Evolutionary conservation across 768 basidiomycete species (phyloP), one percentile per base, ranked within the genome.

Genomic region (Russula abietina): DNA sequence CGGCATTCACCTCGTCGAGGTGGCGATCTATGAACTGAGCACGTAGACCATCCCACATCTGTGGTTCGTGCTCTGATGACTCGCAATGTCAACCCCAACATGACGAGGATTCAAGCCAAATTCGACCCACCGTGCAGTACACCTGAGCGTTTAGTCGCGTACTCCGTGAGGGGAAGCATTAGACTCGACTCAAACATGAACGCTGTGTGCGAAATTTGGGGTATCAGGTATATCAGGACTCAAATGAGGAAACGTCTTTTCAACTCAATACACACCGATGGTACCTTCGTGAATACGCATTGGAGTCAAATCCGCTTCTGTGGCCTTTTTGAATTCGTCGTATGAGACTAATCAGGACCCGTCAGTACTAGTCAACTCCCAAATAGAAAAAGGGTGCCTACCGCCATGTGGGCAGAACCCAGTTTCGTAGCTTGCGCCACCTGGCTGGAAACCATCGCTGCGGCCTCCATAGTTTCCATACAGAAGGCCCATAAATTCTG

Each of bases 101-200:
- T 16, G 50, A 11, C n/a, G 30, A 12, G 33, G 50, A 16, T 24
- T 30, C 22, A 62, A 3, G 0, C 26, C 6, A 24, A 36, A 43
- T 22, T 24, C 8, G 19, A 70, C 78, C 50, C 62, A 83, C 84
- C 79, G 64, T 86, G 83, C 12, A 85, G 74, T 61, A 82, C 84
- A 17, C 83, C 83, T 22, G 80, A 79, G 36, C 80, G 73, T 53
- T 83, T 79, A 75, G 84, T 81, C 1, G 85, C 85, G 64, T 76
- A 87, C 65, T 87, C 86, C 7, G 85, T 85, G 45, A 86, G 75
- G 0, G 82, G 84, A 67, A 85, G 78, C 75, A 81, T 80, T 77
- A 85, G 80, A 66, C 80, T 80, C 3, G 82, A 79, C 70, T 85
- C 84, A 62, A 86, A 82, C 84, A 86, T 85, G 71, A 85, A 82